A percentile compares a stretch with the other conserved stretches of the same genome.
These are phyloP conservation scores for Gossypium lobatum DNA, from an alignment of 441 rosid genomes.

Conservation along the genomic window DNA sequence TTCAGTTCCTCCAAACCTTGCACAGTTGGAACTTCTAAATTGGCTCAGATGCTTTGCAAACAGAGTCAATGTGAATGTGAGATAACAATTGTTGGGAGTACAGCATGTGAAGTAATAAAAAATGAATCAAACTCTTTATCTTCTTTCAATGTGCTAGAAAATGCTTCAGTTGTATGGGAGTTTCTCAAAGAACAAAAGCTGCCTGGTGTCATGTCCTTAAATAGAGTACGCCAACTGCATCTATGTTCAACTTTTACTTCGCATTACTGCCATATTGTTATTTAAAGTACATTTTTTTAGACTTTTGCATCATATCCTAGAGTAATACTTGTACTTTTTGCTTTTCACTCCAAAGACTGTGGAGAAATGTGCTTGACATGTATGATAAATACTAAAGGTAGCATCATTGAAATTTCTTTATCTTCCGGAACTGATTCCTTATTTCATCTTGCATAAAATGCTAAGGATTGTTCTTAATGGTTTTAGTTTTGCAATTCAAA, in stretches of 20 bases:
- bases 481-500: neutral
- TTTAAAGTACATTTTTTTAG: neutral
- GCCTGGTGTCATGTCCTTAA: conserved; percentile 60
- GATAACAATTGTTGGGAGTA: conserved; percentile 44
- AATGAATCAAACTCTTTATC: conserved; percentile 25
- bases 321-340: neutral
- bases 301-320: neutral
- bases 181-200: conserved; percentile 62
- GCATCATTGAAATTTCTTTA: neutral
- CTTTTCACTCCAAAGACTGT: neutral
- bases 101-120: conserved; percentile 35
- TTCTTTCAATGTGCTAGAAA: conserved; percentile 32
- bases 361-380: conserved; percentile 1
- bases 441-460: neutral
- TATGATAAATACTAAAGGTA: neutral
- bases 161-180: conserved; percentile 58
- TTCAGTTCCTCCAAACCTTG: conserved; percentile 31
- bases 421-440: conserved; percentile 2
- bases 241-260: neutral
- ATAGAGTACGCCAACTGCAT: conserved; percentile 39
- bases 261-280: neutral
- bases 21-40: conserved; percentile 33
- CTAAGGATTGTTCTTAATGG: neutral
- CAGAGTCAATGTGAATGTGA: conserved; percentile 32
- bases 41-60: conserved; percentile 36